Conservation (phyloP, 352 stramenopile genomes). For the Halophytophthora polymorphica region DNA sequence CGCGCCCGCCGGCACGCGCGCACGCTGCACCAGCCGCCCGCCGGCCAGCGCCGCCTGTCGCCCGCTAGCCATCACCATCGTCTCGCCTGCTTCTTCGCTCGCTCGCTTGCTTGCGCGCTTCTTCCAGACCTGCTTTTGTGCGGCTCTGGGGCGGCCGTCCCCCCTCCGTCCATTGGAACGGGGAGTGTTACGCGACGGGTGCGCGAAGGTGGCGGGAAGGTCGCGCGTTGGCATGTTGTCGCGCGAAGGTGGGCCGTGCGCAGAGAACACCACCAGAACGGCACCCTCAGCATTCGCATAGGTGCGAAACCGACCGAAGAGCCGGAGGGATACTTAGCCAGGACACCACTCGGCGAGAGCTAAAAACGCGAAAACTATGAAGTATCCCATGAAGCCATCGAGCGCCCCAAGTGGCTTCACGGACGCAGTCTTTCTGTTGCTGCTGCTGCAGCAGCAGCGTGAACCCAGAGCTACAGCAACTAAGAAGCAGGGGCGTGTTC, state of each 20-base stretch:
- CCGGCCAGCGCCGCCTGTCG: constrained; percentile 33
- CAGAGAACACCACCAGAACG: neutral
- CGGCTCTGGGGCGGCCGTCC: neutral
- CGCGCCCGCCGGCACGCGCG: constrained; percentile 3
- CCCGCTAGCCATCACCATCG: constrained; percentile 20
- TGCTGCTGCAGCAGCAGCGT: too few relatives aligned
- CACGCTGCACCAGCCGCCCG: constrained; percentile 27
- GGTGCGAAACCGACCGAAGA: too few relatives aligned
- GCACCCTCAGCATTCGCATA: too few relatives aligned
- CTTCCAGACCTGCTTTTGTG: constrained; percentile 1
- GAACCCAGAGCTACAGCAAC: too few relatives aligned
- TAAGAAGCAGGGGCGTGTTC: too few relatives aligned
- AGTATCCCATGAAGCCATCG: too few relatives aligned
- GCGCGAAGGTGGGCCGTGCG: too few relatives aligned
- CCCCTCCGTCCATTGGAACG: neutral
- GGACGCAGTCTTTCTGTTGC: too few relatives aligned
- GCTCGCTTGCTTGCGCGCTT: neutral
- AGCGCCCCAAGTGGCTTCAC: too few relatives aligned
- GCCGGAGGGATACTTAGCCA: too few relatives aligned
- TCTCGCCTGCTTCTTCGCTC: neutral
- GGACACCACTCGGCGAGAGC: too few relatives aligned
- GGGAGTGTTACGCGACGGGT: neutral
- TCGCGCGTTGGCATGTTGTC: neutral
- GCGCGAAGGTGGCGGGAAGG: constrained; percentile 3
- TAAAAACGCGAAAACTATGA: too few relatives aligned